Conservation (phyloP, 2,329 filamentous ascomycete species). For the Fusarium sp. region DNA sequence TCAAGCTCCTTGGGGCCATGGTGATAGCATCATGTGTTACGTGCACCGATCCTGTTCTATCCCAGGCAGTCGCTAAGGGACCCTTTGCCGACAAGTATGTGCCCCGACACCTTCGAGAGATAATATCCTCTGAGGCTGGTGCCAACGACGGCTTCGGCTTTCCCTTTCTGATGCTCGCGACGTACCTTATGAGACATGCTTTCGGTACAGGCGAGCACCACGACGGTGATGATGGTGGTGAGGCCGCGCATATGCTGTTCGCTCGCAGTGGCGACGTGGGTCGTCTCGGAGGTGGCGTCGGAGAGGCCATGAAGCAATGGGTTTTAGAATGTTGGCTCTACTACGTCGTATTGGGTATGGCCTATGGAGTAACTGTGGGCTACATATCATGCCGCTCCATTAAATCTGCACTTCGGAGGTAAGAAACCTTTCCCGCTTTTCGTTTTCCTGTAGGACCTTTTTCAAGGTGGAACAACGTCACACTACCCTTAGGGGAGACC, state of each 20-base stretch:
- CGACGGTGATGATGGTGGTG: background rate
- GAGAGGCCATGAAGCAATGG: constrained; percentile 67
- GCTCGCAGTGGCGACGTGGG: constrained; percentile 55
- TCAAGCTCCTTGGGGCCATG: constrained; percentile 65
- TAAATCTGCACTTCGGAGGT: constrained; percentile 56
- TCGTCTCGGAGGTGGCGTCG: constrained; percentile 63
- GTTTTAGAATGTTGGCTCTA: constrained; percentile 71
- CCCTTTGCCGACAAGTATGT: constrained; percentile 70
- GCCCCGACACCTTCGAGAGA: constrained; percentile 66
- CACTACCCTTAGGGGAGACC: background rate
- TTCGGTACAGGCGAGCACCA: background rate
- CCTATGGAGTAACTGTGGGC: constrained; percentile 65
- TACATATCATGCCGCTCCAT: constrained; percentile 61
- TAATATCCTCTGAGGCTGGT: constrained; percentile 72
- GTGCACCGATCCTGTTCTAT: constrained; percentile 59
- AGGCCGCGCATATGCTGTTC: constrained; percentile 20
- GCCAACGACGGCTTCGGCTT: constrained; percentile 73
- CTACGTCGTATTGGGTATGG: constrained; percentile 65
- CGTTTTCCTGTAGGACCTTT: background rate
- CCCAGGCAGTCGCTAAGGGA: constrained; percentile 46
- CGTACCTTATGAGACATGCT: constrained; percentile 25
- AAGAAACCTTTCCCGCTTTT: constrained; percentile 3
- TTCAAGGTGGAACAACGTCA: background rate
- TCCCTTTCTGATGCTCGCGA: constrained; percentile 64
- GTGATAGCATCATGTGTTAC: constrained; percentile 72